Evolutionary conservation across 2,329 filamentous ascomycete species (phyloP), one percentile per base, ranked within the genome.

Genomic region (Phaeosphaeria sp.): DNA sequence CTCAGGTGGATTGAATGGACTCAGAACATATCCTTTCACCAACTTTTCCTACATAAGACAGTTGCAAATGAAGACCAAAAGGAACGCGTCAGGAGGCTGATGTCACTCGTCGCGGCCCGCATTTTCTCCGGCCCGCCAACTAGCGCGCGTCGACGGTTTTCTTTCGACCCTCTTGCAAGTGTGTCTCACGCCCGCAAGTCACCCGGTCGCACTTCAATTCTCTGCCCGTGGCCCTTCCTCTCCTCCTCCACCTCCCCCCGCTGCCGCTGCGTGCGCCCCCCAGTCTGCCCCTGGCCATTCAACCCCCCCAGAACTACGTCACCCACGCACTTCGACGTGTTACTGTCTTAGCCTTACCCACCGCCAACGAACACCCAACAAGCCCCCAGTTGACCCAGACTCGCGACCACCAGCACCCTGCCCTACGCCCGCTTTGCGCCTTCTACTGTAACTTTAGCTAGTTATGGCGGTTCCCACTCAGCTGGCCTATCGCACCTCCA

Each of bases 401-500:
- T 70, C 71, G 62, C 70, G 65, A 69, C 66, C 72, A 69, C 68
- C 68, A 71, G 68, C 69, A 65, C 62, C 65, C 64, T 69, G 63
- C 64, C 69, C 61, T 42, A 57, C 63, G 52, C 61, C 66, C 67
- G 46, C 64, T 64, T 61, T 71, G 64, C 64, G 56, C 53, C 59
- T 62, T 60, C 67, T 68, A 66, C 89, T 91, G 91, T 92, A 90
- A 85, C 90, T 93, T 93, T 92, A 77, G 89, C 87, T 93, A 93
- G 91, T 89, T 87, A 97, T 97, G 93, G 91, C 92, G 79, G 89
- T 85, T 84, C 89, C 91, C 76, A 90, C 94, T 82, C 94, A 97
- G 88, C 91, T 97, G 88, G 92, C 92, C 81, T 97, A 91, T 86
- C 92, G 95, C 82, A 97, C 95, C 80, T 91, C 93, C 81, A 98